Evolutionary conservation across 768 basidiomycete genomes (phyloP), one percentile per base, ranked within the genome.

Genomic region (Phlegmacium glaucopus): DNA sequence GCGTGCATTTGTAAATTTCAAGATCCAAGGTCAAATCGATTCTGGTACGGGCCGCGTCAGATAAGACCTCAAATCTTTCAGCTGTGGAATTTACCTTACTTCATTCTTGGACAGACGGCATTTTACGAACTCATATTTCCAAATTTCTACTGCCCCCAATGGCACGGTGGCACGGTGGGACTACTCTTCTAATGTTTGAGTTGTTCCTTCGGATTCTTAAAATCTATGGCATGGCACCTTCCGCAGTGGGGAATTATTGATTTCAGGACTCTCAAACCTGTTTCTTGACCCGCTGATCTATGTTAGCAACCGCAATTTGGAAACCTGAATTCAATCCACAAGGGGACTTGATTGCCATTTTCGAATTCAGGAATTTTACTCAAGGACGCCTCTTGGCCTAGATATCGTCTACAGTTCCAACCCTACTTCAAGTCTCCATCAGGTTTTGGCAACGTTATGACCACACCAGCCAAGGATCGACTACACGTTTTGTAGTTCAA

Each of bases 261-360:
- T 83, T 52, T 76, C 82, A 0, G 55, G 66, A 18, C 65, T 72
- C 1, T 72, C 72, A 0, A 28, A 47, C 9, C 51, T 55, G 25
- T 85, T 78, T 66, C 73, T 71, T 1, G 62, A 56, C n/a, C 68
- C 75, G 0, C 78, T 76, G 53, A 75, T 85, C 52, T 86, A 85
- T 59, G 72, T 70, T 5, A 82, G 82, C 17, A 86, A 86, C 62
- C 74, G 84, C 39, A 83, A 85, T 61, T 65, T 16, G 52, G 67
- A 29, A n/a, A 57, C 69, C 38, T 60, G 66, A 50, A 11, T 44
- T 61, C 28, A 80, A 82, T 51, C 66, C 79, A 32, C 72, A 74
- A 9, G 72, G 72, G 7, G 84, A 86, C 60, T 67, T 81, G 0
- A 80, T 85, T 39, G 82, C 79, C 5, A 79, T 86, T 40, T 83